Evolutionary conservation across 1,284 basidiomycete species (phyloP).

Genomic region (Blastosporella zonata): DNA sequence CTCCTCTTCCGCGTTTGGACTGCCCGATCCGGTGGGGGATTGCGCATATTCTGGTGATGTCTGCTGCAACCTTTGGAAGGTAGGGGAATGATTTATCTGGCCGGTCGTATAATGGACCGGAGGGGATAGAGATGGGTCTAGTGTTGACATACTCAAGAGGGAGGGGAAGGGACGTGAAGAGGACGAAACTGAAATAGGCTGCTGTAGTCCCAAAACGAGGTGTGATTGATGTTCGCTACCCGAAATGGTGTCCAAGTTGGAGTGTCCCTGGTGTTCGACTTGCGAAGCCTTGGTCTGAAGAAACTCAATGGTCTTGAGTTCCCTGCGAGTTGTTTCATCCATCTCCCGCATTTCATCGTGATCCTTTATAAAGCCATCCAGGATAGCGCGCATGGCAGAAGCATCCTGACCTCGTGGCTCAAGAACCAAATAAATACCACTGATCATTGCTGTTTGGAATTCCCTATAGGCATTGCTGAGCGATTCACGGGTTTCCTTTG

Average conservation of each 20-base stretch:
- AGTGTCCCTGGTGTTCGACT: conserved; percentile 37
- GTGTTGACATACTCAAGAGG: conserved; percentile 29
- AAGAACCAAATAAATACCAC: conserved; percentile 78
- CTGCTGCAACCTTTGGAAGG: conserved; percentile 63
- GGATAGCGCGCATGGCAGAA: conserved; percentile 67
- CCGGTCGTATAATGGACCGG: conserved; percentile 30
- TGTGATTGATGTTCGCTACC: conserved; percentile 44
- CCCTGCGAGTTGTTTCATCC: conserved; percentile 77
- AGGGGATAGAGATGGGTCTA: conserved; percentile 30
- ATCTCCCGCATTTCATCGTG: conserved; percentile 67
- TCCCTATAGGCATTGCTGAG: conserved; percentile 79
- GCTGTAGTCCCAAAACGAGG: conserved; percentile 48
- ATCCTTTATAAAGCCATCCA: conserved; percentile 74
- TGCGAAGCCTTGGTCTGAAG: conserved; percentile 65
- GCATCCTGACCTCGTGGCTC: conserved; percentile 70
- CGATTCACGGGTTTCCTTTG: conserved; percentile 61
- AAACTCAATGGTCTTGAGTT: conserved; percentile 79
- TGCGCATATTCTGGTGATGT: conserved; percentile 39
- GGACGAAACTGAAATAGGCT: conserved; percentile 33
- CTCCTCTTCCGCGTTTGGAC: conserved; percentile 72
- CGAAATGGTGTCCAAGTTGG: conserved; percentile 21
- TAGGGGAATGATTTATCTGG: conserved; percentile 46
- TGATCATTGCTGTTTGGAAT: conserved; percentile 84
- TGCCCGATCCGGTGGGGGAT: conserved; percentile 58
- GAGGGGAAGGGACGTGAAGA: conserved; percentile 36